phyloP scores from a whole-genome alignment of 129 eudicot species.

The Artemisia argyi region DNA sequence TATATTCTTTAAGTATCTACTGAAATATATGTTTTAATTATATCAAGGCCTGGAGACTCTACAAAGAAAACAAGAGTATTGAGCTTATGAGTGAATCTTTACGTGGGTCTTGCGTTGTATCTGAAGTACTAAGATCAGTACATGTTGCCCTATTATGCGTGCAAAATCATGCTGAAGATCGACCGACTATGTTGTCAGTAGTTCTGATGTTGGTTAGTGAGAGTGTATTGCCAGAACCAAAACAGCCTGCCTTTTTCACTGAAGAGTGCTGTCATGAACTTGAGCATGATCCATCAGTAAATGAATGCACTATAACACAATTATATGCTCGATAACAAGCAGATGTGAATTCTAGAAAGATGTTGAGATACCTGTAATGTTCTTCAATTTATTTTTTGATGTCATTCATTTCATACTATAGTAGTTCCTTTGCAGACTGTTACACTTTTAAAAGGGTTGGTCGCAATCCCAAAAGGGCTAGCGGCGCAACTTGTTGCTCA shows the following conservation, averaged over 20 bases:
- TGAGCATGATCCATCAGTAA: background rate
- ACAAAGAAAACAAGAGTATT: slow-evolving; percentile 13
- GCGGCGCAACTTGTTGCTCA: too few relatives aligned
- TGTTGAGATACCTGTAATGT: too few relatives aligned
- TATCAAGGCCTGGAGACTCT: slow-evolving; percentile 30
- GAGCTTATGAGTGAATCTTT: slow-evolving; percentile 13
- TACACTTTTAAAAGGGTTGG: too few relatives aligned
- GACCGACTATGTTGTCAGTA: slow-evolving; percentile 49
- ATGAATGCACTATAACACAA: slow-evolving; percentile 18
- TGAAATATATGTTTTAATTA: background rate
- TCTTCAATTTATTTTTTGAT: too few relatives aligned
- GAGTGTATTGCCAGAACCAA: slow-evolving; percentile 22
- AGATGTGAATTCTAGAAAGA: too few relatives aligned
- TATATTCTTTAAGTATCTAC: background rate
- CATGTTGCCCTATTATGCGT: slow-evolving; percentile 47
- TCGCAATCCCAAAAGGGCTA: too few relatives aligned
- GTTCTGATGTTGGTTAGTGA: slow-evolving; percentile 36
- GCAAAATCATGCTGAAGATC: slow-evolving; percentile 41
- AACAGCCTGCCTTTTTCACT: slow-evolving; percentile 34
- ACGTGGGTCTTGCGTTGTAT: background rate
- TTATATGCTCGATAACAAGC: slow-evolving; percentile 12
- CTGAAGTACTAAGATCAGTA: slow-evolving; percentile 22
- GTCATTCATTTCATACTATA: too few relatives aligned
- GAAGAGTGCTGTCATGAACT: background rate
- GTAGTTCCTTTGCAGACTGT: too few relatives aligned